Evolutionary conservation across 1,284 basidiomycete genomes (phyloP).

Genomic region (Tilletia walkeri): DNA sequence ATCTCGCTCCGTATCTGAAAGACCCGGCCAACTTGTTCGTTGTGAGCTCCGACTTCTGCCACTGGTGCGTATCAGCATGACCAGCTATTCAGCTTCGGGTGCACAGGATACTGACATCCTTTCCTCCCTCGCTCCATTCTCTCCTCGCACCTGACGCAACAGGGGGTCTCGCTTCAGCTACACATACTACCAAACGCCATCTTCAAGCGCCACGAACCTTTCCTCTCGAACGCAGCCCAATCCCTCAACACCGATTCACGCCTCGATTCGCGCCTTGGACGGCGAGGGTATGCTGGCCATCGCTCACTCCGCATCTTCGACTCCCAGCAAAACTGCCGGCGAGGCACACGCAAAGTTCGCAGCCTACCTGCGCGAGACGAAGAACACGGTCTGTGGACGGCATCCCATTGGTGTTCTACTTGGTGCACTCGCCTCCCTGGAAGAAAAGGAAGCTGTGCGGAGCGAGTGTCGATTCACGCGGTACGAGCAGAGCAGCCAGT

Average conservation of each 20-base stretch:
- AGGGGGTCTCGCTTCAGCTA: conserved; percentile 89
- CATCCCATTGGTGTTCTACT: conserved; percentile 92
- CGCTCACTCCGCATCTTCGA: conserved; percentile 50
- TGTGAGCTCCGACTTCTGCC: conserved; percentile 94
- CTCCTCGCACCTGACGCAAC: not conserved
- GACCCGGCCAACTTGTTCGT: conserved; percentile 79
- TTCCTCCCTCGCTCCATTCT: not conserved
- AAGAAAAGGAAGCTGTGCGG: conserved; percentile 44
- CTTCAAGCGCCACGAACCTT: conserved; percentile 52
- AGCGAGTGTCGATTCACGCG: conserved; percentile 42
- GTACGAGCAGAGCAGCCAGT: conserved; percentile 73
- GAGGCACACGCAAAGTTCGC: conserved; percentile 53
- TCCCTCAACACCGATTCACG: conserved; percentile 46
- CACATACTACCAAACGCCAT: conserved; percentile 79
- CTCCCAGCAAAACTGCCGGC: conserved; percentile 33
- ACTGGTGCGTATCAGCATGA: conserved; percentile 68
- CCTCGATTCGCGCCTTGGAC: conserved; percentile 74
- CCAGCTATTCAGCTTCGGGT: not conserved
- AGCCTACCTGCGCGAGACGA: conserved; percentile 73
- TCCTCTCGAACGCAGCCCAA: conserved; percentile 18
- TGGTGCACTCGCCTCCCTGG: conserved; percentile 68
- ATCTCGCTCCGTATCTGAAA: conserved; percentile 76
- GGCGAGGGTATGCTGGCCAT: conserved; percentile 74
- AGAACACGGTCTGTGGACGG: conserved; percentile 95
- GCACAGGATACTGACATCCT: not conserved